phyloP scores from a whole-genome alignment of 768 basidiomycete species.

The Brasilioporus rufonigricans region DNA sequence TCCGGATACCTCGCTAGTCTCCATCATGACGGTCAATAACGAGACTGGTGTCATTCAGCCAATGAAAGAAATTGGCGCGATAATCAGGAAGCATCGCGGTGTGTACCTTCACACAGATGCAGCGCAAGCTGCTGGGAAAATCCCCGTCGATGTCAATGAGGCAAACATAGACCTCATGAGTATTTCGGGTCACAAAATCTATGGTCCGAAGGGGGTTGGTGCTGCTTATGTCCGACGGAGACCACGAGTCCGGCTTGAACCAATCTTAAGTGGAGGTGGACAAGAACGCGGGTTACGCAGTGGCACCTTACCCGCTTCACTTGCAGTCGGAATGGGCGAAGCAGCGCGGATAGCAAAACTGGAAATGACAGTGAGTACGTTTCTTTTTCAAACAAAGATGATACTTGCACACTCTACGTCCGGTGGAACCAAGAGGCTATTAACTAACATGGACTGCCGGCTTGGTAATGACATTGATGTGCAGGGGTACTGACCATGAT shows the following conservation, averaged over 20 bases:
- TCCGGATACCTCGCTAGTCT: conserved; percentile 91
- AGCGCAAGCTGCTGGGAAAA: conserved; percentile 92
- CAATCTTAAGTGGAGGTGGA: conserved; percentile 92
- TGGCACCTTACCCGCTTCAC: conserved; percentile 87
- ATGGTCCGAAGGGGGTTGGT: conserved; percentile 96
- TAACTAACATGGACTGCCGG: conserved; percentile 35
- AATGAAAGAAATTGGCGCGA: conserved; percentile 88
- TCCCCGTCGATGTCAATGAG: conserved; percentile 89
- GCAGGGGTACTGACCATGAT: conserved; percentile 89
- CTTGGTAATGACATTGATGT: conserved; percentile 66
- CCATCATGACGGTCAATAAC: conserved; percentile 99
- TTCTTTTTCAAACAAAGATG: conserved; percentile 38
- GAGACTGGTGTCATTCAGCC: conserved; percentile 99
- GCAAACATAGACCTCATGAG: conserved; percentile 95
- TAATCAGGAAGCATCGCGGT: conserved; percentile 83
- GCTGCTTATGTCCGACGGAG: conserved; percentile 91
- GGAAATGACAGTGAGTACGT: conserved; percentile 85
- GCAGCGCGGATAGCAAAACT: conserved; percentile 87
- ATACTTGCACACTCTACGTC: conserved; percentile 40
- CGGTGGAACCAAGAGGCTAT: conserved; percentile 44
- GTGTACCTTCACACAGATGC: conserved; percentile 97
- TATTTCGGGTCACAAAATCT: conserved; percentile 96
- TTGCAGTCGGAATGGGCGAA: conserved; percentile 92
- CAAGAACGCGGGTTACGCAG: conserved; percentile 95
- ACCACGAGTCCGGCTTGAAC: conserved; percentile 91